A percentile compares a stretch with the other conserved stretches of the same genome.
phyloP scores from a whole-genome alignment of 805 yeast genomes.

The Schwanniomyces vanrijiae region DNA sequence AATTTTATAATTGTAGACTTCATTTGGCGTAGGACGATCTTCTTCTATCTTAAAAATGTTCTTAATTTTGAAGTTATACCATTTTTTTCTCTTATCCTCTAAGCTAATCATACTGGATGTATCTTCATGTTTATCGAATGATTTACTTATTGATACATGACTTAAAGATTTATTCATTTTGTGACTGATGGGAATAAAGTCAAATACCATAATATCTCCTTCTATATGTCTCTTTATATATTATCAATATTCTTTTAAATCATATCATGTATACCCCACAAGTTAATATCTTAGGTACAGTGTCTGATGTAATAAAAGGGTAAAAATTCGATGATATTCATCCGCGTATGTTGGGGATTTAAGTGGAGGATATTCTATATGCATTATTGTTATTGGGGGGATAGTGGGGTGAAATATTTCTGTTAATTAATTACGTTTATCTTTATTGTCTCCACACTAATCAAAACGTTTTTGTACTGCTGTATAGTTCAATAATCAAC shows the following conservation, averaged over 20 bases:
- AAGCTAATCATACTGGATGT: background rate
- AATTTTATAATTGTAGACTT: slow-evolving; percentile 34
- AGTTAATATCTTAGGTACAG: background rate
- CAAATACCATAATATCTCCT: background rate
- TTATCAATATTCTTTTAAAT: background rate
- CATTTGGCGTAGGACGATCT: slow-evolving; percentile 39
- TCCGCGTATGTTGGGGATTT: background rate
- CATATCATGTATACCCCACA: background rate
- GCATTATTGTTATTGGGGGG: background rate
- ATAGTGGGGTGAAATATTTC: background rate
- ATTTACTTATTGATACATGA: background rate
- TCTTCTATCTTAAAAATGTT: slow-evolving; percentile 28
- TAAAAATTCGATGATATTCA: background rate
- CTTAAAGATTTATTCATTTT: background rate
- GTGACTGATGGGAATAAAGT: background rate
- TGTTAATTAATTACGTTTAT: no score
- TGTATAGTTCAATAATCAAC: no score
- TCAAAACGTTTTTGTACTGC: no score
- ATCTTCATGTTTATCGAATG: background rate
- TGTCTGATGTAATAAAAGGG: background rate
- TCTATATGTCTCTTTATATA: background rate
- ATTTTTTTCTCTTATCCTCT: slow-evolving; percentile 2
- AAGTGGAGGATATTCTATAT: background rate
- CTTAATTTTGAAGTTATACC: background rate
- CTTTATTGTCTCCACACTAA: no score